Evolutionary conservation across 2,329 filamentous ascomycete species (phyloP).

Genomic region (Trichoderma sp.): DNA sequence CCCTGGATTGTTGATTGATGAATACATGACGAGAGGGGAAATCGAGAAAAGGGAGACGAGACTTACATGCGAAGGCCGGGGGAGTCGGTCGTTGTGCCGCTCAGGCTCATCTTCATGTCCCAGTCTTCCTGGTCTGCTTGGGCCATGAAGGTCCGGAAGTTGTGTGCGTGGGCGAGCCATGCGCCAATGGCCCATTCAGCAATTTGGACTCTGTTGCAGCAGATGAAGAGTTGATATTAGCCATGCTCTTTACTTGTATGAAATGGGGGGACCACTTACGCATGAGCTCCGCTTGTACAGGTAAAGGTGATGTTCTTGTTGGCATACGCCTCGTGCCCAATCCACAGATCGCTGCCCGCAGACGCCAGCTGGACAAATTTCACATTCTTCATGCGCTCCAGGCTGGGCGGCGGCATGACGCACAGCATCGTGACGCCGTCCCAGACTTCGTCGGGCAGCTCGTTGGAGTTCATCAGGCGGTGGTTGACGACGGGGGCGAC

Average conservation of each 20-base stretch:
- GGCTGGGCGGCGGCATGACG: conserved; percentile 40
- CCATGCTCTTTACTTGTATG: not conserved
- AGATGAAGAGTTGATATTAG: not conserved
- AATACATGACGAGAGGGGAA: not conserved
- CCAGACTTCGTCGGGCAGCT: conserved; percentile 41
- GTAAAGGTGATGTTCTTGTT: conserved; percentile 45
- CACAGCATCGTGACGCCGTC: conserved; percentile 48
- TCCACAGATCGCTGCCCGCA: conserved; percentile 51
- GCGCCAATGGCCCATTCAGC: conserved; percentile 48
- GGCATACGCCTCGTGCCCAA: conserved; percentile 41
- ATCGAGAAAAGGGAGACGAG: not conserved
- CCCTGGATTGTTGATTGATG: conserved; percentile 32
- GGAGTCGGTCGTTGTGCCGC: conserved; percentile 38
- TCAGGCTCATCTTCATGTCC: conserved; percentile 31
- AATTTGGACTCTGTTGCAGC: conserved; percentile 41
- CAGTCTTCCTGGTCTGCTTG: conserved; percentile 39
- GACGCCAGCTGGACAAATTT: conserved; percentile 51
- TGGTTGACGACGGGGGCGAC: conserved; percentile 32
- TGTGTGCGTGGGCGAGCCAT: conserved; percentile 42
- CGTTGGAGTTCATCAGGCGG: conserved; percentile 32
- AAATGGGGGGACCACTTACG: conserved; percentile 39
- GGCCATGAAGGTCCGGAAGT: conserved; percentile 38
- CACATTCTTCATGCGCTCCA: conserved; percentile 41
- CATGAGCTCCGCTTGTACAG: conserved; percentile 48
- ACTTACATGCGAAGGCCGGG: conserved; percentile 43